phyloP scores from a whole-genome alignment of 495 filamentous ascomycete species.

The Chaetomium cochliodes region DNA sequence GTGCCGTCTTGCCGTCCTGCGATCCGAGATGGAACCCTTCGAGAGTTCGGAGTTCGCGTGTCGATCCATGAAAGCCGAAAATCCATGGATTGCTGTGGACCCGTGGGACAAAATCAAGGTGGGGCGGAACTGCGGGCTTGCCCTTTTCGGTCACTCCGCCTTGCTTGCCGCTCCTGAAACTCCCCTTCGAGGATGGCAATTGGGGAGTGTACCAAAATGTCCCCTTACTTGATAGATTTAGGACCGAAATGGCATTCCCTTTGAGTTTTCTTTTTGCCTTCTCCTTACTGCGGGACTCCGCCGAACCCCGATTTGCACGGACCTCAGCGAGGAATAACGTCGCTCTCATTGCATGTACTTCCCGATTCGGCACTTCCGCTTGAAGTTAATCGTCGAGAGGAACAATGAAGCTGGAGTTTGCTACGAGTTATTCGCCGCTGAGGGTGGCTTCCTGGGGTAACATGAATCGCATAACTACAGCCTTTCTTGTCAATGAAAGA shows the following conservation, averaged over 20 bases:
- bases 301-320: not conserved
- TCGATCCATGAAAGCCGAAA: not conserved
- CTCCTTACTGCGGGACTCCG: not conserved
- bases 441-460: not conserved
- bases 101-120: not conserved
- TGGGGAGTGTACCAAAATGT: not conserved
- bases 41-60: too few relatives aligned
- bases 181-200: not conserved
- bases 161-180: not conserved
- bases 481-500: not conserved
- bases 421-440: not conserved
- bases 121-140: not conserved
- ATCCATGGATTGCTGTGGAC: not conserved
- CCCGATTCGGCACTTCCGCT: constrained; percentile 11
- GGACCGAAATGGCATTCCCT: not conserved
- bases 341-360: not conserved
- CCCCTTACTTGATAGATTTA: not conserved
- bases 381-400: not conserved
- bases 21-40: not conserved
- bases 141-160: constrained; percentile 10
- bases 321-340: not conserved
- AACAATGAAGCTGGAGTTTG: not conserved
- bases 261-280: not conserved
- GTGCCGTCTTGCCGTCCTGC: not conserved
- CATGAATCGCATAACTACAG: not conserved